Conservation (phyloP, 1,284 basidiomycete genomes). For the Chiua sp. region DNA sequence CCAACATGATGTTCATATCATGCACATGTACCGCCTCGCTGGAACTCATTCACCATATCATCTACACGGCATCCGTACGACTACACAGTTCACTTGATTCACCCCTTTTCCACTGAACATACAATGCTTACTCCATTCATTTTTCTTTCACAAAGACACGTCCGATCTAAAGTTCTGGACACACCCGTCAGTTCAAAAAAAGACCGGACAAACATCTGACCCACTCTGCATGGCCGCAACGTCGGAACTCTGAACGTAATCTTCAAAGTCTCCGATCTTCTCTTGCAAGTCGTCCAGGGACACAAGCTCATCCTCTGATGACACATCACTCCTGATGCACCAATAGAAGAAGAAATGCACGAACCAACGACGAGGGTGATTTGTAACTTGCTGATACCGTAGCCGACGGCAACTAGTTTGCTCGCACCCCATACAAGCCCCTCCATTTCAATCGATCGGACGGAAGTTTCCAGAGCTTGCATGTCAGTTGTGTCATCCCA, state of each 20-base stretch:
- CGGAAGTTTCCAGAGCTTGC: slow-evolving; percentile 81
- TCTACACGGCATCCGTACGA: slow-evolving; percentile 10
- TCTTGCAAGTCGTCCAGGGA: slow-evolving; percentile 96
- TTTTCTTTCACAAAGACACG: not conserved
- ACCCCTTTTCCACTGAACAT: slow-evolving; percentile 11
- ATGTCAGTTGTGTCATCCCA: slow-evolving; percentile 99
- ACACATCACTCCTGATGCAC: slow-evolving; percentile 4
- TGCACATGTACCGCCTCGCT: slow-evolving; percentile 5
- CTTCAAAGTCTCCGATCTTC: slow-evolving; percentile 86
- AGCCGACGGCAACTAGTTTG: slow-evolving; percentile 94
- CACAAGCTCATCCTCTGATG: slow-evolving; percentile 90
- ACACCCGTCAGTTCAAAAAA: slow-evolving; percentile 11
- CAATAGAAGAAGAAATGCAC: slow-evolving; percentile 34
- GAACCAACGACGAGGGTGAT: slow-evolving; percentile 93
- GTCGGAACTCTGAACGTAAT: slow-evolving; percentile 96
- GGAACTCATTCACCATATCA: slow-evolving; percentile 3
- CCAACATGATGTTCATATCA: not conserved
- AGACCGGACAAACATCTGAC: slow-evolving; percentile 31
- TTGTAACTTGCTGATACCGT: slow-evolving; percentile 92
- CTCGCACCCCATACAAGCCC: slow-evolving; percentile 96
- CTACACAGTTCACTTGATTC: slow-evolving; percentile 15
- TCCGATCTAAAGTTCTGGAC: slow-evolving; percentile 27
- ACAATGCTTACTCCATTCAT: slow-evolving; percentile 1
- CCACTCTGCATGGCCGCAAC: slow-evolving; percentile 89
- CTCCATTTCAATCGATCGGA: slow-evolving; percentile 88